These are phyloP conservation scores for Glycine tomentella DNA, from an alignment of 306 rosid species.

Conservation along the genomic window DNA sequence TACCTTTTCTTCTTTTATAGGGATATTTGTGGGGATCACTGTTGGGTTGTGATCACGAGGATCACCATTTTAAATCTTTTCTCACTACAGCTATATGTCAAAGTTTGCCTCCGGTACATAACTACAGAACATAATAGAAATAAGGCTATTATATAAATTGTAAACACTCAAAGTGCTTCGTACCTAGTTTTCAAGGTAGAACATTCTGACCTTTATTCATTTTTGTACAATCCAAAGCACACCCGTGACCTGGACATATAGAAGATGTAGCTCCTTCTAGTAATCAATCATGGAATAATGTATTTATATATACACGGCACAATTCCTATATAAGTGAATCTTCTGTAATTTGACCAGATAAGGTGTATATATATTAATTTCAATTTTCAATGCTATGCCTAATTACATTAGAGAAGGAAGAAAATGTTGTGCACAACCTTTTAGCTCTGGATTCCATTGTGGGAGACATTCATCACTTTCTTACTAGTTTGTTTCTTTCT, in stretches of 20 bases:
- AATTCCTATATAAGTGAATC: no score
- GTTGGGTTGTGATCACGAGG: conserved; percentile 57
- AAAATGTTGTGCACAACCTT: conserved; percentile 39
- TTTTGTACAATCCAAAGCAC: neutral
- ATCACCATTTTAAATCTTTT: conserved; percentile 40
- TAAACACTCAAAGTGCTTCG: no score
- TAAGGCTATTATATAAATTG: no score
- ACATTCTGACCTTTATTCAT: no score
- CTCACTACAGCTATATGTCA: conserved; percentile 40
- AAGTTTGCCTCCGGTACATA: conserved; percentile 36
- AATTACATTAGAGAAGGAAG: conserved; percentile 8
- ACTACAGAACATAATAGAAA: conserved; percentile 20
- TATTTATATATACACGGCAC: no score
- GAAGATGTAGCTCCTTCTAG: no score
- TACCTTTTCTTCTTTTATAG: conserved; percentile 28
- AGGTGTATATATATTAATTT: conserved; percentile 5
- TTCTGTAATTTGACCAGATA: no score
- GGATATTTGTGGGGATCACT: conserved; percentile 47
- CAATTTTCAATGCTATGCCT: conserved; percentile 45
- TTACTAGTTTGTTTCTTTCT: conserved; percentile 3
- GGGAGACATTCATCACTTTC: conserved; percentile 32
- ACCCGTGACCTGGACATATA: no score
- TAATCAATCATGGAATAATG: neutral
- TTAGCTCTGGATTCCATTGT: conserved; percentile 48
- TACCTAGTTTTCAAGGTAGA: no score